Base-by-base conservation (phyloP, 106 monocot species). In the Vanilla planifolia region DNA sequence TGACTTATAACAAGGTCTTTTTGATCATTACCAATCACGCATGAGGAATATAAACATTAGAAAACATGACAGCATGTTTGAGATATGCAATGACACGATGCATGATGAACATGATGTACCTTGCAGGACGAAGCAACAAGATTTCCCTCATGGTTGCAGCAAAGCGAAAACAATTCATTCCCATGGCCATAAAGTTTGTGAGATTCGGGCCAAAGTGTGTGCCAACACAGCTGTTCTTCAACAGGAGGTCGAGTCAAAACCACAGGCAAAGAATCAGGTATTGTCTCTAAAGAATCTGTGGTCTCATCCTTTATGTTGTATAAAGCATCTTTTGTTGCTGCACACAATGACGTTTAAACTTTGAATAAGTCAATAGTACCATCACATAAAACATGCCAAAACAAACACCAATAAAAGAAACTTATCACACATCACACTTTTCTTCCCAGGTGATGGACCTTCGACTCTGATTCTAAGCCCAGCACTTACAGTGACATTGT, bases 181-280 rank as follows among this genome's bases (percentile, higher is more conserved):
- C 98, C 98, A 82, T 98, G 98, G 57, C 98, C 98, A 80, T 98
- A 98, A 51, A 98, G 88, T 57, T 98, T 98, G 63, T 98, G 92
- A 24, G 98, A 85, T 70, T 98, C 98, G 59, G 98, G 98, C 98
- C 98, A 98, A 17, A 98, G 74, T 21, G 98, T 98, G 70, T 98
- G 78, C 87, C 84, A 92, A 35, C 73, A 76, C 26, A 98, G 64
- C 66, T 88, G 88, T 15, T 98, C 98, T 62, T 98, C 98, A 4
- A 98, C 71, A 59, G 98, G 96, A 71, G 98, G 88, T 39, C 81
- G 69, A 7, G 81, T 85, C 32, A 92, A 79, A 32, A 85, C 79
- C 45, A 65, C 60, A 9, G 98, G 98, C 51, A 88, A 70, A 37
- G 92, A 84, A 71, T 98, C 98, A 40, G 92, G 98, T 73, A 92